Conservation (phyloP, 257 asterid species). For the Salvia miltiorrhiza region DNA sequence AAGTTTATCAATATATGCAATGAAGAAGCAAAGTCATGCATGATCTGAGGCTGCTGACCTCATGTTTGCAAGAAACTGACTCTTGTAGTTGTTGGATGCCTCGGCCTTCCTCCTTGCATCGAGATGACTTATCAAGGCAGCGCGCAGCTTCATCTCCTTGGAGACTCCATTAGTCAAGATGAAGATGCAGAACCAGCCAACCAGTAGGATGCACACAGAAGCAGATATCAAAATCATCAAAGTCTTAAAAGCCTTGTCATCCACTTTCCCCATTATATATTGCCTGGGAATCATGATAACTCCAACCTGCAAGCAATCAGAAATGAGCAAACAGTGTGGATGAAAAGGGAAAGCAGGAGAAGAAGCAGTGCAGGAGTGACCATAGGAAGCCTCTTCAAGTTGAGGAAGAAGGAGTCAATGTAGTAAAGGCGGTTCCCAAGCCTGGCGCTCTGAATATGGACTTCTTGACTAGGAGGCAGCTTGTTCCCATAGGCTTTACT, state of each 20-base stretch:
- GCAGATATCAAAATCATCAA: conserved; percentile 74
- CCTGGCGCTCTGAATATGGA: conserved; percentile 78
- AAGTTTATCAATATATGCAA: neutral
- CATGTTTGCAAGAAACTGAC: conserved; percentile 96
- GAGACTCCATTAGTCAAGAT: conserved; percentile 86
- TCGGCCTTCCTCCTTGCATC: conserved; percentile 95
- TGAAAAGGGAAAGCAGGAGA: too few species aligned
- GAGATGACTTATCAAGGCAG: conserved; percentile 70
- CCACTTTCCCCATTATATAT: conserved; percentile 92
- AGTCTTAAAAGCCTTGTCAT: conserved; percentile 67
- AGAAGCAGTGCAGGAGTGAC: too few species aligned
- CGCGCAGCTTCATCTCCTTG: conserved; percentile 89
- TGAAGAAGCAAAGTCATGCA: neutral
- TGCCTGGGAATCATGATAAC: conserved; percentile 84
- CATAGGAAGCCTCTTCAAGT: conserved; percentile 93
- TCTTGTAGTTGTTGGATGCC: conserved; percentile 89
- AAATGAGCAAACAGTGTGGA: neutral
- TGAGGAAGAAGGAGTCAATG: conserved; percentile 81
- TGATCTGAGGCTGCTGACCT: conserved; percentile 40
- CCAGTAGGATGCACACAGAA: conserved; percentile 67
- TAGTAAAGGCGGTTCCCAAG: conserved; percentile 63
- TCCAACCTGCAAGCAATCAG: conserved; percentile 61
- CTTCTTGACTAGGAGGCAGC: conserved; percentile 66
- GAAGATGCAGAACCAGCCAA: conserved; percentile 86
- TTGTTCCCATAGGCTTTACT: conserved; percentile 47